Evolutionary conservation across 2,329 filamentous ascomycete genomes (phyloP), one percentile per base, ranked within the genome.

Genomic region (Venturia asperata): DNA sequence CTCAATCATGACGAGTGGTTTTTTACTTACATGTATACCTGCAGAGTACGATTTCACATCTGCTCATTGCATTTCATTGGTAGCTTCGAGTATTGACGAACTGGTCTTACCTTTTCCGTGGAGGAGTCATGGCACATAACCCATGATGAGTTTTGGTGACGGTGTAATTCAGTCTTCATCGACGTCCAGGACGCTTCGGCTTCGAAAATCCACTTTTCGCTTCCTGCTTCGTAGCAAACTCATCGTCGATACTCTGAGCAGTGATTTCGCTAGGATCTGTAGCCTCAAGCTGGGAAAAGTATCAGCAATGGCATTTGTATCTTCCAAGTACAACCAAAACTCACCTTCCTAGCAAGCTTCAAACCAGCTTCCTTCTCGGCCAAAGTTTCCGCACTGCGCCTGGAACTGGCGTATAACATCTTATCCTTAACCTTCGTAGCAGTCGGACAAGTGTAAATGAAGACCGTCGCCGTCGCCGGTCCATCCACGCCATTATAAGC

Each of bases 361-460:
- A 93, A 72, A 0, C 86, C 87, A 1, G 85, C 87, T 69, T 90
- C 84, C 43, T 77, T 77, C 70, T 87, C 84, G 21, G 89, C 90
- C 42, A 87, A 74, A n/a, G 79, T 77, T 39, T 92, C 79, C 3
- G 90, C 88, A 30, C 79, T 79, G 37, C 78, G 77, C 70, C 84
- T 80, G 66, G 81, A 83, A 64, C 83, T 84, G 30, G 90, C 89
- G 74, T 94, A 94, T 72, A 94, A 77, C 91, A 95, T 95, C 68
- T 90, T 83, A 77, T 89, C 88, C 78, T 91, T 92, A 78, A 94
- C 89, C 77, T 87, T 90, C 63, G 82, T 85, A 37, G 80, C 83
- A 0, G 83, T 79, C 0, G 91, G 91, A 74, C 89, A 92, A 6
- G 90, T 93, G 77, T 92, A 93, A 73, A 94, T 86, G 78, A 94